phyloP scores from a whole-genome alignment of 768 basidiomycete species.

The Naganishia randhawae region DNA sequence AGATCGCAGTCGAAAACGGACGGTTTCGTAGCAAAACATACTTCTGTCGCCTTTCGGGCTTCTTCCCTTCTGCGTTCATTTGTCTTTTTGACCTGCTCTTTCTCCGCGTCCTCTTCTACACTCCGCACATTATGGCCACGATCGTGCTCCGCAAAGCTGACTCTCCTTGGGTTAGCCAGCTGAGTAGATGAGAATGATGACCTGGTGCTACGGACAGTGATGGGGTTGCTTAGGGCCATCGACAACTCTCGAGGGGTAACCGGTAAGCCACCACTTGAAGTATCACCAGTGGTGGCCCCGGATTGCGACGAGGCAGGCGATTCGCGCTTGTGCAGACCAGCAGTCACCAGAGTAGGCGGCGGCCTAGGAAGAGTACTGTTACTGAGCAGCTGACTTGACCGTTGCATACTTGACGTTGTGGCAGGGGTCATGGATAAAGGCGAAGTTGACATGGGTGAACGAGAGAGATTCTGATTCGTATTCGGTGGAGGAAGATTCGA shows the following conservation, averaged over 20 bases:
- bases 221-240: constrained; percentile 6
- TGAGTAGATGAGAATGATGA: constrained; percentile 7
- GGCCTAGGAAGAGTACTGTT: background rate
- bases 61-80: constrained; percentile 72
- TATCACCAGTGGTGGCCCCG: constrained; percentile 29
- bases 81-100: constrained; percentile 58
- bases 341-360: background rate
- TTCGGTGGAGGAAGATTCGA: background rate
- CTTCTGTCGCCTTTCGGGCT: constrained; percentile 84
- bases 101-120: constrained; percentile 25
- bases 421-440: background rate
- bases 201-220: background rate
- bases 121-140: constrained; percentile 8
- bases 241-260: constrained; percentile 23
- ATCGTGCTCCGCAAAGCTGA: constrained; percentile 31
- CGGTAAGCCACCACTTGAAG: constrained; percentile 20
- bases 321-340: constrained; percentile 10
- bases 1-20: constrained; percentile 1
- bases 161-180: constrained; percentile 10
- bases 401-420: background rate
- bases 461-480: background rate
- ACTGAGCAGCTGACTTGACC: background rate
- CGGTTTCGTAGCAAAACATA: constrained; percentile 49
- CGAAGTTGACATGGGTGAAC: constrained; percentile 2
- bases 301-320: constrained; percentile 32